Conservation (phyloP, 1,139 yeast species). For the Lodderomyces theae region DNA sequence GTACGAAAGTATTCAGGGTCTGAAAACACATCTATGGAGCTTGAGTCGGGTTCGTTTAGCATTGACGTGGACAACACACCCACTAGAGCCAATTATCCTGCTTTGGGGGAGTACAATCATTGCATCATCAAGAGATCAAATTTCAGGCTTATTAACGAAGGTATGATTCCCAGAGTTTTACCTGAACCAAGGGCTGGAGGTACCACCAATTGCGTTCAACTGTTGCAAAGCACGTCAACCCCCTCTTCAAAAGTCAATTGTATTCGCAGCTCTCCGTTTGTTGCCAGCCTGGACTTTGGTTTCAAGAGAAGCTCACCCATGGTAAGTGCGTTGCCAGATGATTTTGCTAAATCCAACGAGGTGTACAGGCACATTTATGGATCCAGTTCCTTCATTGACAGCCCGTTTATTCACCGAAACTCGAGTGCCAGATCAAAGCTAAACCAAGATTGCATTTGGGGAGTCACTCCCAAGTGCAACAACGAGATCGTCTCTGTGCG, state of each 20-base stretch:
- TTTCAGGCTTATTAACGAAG: constrained; percentile 4
- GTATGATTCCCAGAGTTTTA: constrained; percentile 3
- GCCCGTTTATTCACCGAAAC: not conserved
- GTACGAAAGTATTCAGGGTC: constrained; percentile 3
- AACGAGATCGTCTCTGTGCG: not conserved
- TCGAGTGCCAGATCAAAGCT: not conserved
- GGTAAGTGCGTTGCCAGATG: not conserved
- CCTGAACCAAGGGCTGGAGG: not conserved
- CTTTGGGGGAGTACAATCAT: not conserved
- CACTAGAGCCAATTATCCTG: constrained; percentile 2
- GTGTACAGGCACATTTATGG: not conserved
- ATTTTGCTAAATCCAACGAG: not conserved
- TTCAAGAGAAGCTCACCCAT: constrained; percentile 5
- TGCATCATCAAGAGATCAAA: not conserved
- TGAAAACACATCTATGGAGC: constrained; percentile 1
- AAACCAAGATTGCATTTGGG: not conserved
- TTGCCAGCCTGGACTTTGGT: not conserved
- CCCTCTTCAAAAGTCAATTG: not conserved
- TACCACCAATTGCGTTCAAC: not conserved
- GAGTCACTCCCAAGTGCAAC: not conserved
- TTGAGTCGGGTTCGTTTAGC: constrained; percentile 2
- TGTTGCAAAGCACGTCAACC: not conserved
- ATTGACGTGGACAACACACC: constrained; percentile 4
- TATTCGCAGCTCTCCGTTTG: not conserved
- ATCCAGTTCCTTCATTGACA: not conserved